Evolutionary conservation across 768 basidiomycete species (phyloP), one percentile per base, ranked within the genome.

Genomic region (Trametes cubensis): DNA sequence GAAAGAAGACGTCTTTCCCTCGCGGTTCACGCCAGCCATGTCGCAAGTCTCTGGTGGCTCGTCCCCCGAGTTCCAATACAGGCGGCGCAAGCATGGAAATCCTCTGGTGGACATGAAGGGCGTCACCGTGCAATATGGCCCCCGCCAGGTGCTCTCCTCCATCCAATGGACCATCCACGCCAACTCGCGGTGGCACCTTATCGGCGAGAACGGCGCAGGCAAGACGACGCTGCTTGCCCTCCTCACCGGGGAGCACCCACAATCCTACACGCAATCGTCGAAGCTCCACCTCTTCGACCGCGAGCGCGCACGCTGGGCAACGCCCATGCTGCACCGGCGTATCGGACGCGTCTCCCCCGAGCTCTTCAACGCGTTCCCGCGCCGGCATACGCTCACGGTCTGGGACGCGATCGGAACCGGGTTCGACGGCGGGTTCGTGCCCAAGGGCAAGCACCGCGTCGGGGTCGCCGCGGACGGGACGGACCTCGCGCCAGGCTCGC

Each of bases 201-300:
- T 88, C 68, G 95, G 96, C 10, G 77, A 86, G 23, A 99, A 98
- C 71, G 96, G 96, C 47, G 94, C 93, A 0, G 96, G 96, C 17
- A 99, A 98, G 77, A 95, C 95, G 0, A 98, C 96, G 0, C 86
- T 98, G 6, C 80, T 98, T 21, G 87, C 95, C 18, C 74, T 98
- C 30, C 77, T 99, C 41, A 94, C 94, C 0, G 96, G 96, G 25
- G 94, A 96, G 71, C 96, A 98, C 73, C 96, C 96, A 0, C 92
- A 94, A 63, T 98, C 96, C 0, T 98, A 90, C 77, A 88, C 87
- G 5, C 91, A 93, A 70, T 71, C 73, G 20, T 64, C 81, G 60
- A 76, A 77, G 25, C 79, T 92, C 18, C 69, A 71, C 13, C 80
- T 93, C 62, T 88, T 92, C 66, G 79, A 80, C 46, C 77, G 79